Percentiles rank a stretch among this genome's conserved stretches.
Conservation (phyloP, 2,329 filamentous ascomycete species). For the Xylariaceae sp. region DNA sequence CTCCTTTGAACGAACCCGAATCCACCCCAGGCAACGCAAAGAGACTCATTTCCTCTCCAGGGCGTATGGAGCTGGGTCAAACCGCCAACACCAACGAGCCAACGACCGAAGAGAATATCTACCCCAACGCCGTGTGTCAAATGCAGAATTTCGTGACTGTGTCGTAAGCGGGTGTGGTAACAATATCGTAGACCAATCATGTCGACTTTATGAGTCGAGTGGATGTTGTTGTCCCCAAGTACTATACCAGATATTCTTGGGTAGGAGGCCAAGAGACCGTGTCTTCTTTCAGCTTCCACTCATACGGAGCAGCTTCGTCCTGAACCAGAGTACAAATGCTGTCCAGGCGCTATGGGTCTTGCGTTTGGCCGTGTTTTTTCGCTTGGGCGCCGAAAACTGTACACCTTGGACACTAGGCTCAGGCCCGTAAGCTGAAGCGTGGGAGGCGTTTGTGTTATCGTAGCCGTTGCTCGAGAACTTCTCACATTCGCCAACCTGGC, state of each 20-base stretch:
- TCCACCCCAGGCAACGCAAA: too few relatives aligned
- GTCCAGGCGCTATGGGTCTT: slow-evolving; percentile 63
- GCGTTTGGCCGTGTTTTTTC: slow-evolving; percentile 52
- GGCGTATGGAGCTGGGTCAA: too few relatives aligned
- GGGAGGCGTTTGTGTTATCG: slow-evolving; percentile 36
- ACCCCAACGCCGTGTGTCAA: slow-evolving; percentile 1
- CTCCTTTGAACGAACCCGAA: too few relatives aligned
- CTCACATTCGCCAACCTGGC: slow-evolving; percentile 33
- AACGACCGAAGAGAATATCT: too few relatives aligned
- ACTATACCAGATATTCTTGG: neutral
- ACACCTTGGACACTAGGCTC: slow-evolving; percentile 40
- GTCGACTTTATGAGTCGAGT: too few relatives aligned
- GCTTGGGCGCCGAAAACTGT: slow-evolving; percentile 40
- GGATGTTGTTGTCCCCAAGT: neutral
- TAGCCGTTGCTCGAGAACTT: slow-evolving; percentile 50
- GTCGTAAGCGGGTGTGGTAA: slow-evolving; percentile 11
- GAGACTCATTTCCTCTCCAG: too few relatives aligned
- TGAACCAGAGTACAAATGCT: slow-evolving; percentile 61
- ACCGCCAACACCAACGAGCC: too few relatives aligned
- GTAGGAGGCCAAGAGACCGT: neutral
- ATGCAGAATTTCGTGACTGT: slow-evolving; percentile 9
- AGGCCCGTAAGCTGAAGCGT: slow-evolving; percentile 29
- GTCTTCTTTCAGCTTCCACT: slow-evolving; percentile 22
- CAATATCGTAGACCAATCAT: neutral
- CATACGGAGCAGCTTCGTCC: slow-evolving; percentile 53